Conservation (phyloP, 1,139 yeast species). For the Debaryomyces nepalensis region DNA sequence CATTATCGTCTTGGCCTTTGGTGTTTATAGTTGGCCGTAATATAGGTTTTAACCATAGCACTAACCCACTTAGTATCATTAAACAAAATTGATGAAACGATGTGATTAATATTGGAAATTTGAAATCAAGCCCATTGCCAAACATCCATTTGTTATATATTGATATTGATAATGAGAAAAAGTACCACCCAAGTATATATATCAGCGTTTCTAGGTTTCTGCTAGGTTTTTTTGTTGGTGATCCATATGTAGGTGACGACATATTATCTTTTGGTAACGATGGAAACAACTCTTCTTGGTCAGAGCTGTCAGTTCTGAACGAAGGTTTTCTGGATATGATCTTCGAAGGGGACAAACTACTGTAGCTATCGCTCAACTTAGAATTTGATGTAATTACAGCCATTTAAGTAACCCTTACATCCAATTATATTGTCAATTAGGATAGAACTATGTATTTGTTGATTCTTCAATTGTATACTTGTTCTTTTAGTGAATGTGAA, state of each 20-base stretch:
- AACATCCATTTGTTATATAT: slow-evolving; percentile 98
- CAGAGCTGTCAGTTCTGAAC: slow-evolving; percentile 5
- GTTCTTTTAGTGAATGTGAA: slow-evolving; percentile 1
- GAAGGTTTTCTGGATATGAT: slow-evolving; percentile 10
- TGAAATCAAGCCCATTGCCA: slow-evolving; percentile 71
- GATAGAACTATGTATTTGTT: not conserved
- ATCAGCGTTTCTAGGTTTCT: slow-evolving; percentile 21
- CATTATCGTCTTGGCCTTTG: not conserved
- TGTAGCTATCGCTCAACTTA: not conserved
- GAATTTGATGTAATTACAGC: not conserved
- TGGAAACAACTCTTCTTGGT: slow-evolving; percentile 1
- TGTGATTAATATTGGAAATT: slow-evolving; percentile 83
- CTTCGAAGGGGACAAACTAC: not conserved
- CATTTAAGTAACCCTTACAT: not conserved
- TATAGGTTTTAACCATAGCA: slow-evolving; percentile 51
- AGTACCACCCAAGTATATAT: slow-evolving; percentile 54
- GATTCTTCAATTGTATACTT: not conserved
- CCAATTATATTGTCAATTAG: not conserved
- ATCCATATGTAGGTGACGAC: not conserved
- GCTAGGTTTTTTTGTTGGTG: slow-evolving; percentile 2
- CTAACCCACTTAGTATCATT: slow-evolving; percentile 48
- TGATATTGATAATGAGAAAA: slow-evolving; percentile 74
- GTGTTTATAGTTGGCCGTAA: slow-evolving; percentile 45
- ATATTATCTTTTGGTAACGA: not conserved
- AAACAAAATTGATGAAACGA: slow-evolving; percentile 82